Evolutionary conservation across 441 rosid genomes (phyloP), one percentile per base, ranked within the genome.

Genomic region (Lepidium campestre): DNA sequence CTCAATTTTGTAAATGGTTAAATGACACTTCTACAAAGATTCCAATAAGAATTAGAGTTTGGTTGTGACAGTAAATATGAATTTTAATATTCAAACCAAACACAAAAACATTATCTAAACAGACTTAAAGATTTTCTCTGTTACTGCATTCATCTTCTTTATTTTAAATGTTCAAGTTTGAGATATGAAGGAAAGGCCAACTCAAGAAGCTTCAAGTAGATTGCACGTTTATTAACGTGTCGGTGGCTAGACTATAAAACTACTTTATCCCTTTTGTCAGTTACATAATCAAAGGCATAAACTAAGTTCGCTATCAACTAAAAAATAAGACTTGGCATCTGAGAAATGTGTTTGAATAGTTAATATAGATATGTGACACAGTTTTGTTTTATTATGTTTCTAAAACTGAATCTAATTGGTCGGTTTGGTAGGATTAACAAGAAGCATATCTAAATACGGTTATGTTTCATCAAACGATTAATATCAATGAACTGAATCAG

Each of bases 161-260:
- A 53, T 45, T 67, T 25, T 67, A 15, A 13, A 60, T 8, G 44
- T 9, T 42, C 68, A 6, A 18, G 29, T 44, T 42, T 61, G 47
- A 61, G 56, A 53, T 12, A 50, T 52, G 47, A 70, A 44, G 40
- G 47, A 32, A 42, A 34, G 68, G 0, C 2, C 45, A 11, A 47
- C 12, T 27, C 23, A 45, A 54, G 17, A 55, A 46, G 40, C n/a
- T n/a, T n/a, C n/a, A 23, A 50, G 48, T 56, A 64, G 52, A 10
- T 9, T 22, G 37, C 75, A 71, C 60, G 75, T 71, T 63, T 34
- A 39, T 42, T 19, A 41, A 1, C 2, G 13, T 41, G 61, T 69
- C 47, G 68, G 68, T 62, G 25, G 63, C 31, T 35, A 63, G 49
- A 70, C 48, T 52, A 10, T 17, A 7, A 62, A 65, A 41, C 22